Percentiles rank a stretch among this genome's conserved stretches.
Evolutionary conservation across 768 basidiomycete species (phyloP).

Genomic region (Kwoniella newhampshirensis): DNA sequence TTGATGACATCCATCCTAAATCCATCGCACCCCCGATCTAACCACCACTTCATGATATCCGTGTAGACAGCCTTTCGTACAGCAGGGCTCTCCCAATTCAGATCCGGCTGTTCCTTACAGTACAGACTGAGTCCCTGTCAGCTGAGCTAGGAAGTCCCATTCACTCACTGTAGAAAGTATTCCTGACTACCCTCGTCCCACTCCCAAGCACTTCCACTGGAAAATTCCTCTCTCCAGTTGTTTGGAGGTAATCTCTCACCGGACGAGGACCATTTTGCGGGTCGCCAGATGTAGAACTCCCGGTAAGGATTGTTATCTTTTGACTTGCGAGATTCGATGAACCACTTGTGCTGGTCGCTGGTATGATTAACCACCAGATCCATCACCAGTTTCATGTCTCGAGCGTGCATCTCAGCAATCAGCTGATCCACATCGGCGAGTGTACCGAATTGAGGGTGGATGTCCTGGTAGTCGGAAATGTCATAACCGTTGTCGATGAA

Average conservation of each 20-base stretch:
- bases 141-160: neutral
- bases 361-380: conserved; percentile 75
- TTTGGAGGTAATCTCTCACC: conserved; percentile 66
- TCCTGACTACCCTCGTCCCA: conserved; percentile 66
- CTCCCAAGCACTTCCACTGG: conserved; percentile 64
- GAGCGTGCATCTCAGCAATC: conserved; percentile 57
- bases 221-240: conserved; percentile 69
- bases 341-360: conserved; percentile 63
- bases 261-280: conserved; percentile 59
- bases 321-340: conserved; percentile 61
- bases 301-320: conserved; percentile 60
- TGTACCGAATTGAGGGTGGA: conserved; percentile 56
- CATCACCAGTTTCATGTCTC: conserved; percentile 73
- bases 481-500: conserved; percentile 68
- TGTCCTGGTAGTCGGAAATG: conserved; percentile 64
- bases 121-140: conserved; percentile 54
- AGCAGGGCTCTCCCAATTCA: conserved; percentile 68
- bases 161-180: conserved; percentile 66
- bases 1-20: conserved; percentile 60
- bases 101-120: conserved; percentile 25
- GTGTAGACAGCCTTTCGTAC: conserved; percentile 58
- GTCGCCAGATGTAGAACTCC: conserved; percentile 74
- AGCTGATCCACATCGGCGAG: conserved; percentile 55
- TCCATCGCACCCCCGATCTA: conserved; percentile 70
- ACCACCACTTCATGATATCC: conserved; percentile 69